These are phyloP conservation scores for Amanita subjunquillea DNA, from an alignment of 768 basidiomycete species.

Conservation along the genomic window DNA sequence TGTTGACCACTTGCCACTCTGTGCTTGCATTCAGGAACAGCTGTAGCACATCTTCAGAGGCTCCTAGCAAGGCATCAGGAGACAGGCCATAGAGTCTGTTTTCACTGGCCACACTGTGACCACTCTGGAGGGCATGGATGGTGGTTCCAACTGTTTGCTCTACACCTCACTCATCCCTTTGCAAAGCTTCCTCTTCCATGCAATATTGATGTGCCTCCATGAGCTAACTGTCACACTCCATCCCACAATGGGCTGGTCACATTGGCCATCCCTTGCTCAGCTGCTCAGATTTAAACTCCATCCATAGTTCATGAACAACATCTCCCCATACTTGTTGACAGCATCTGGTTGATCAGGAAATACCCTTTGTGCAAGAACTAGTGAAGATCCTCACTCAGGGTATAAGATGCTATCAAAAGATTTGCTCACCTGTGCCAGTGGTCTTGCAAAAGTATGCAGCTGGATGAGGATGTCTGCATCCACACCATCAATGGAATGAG, in stretches of 20 bases:
- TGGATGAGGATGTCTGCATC: conserved; percentile 16
- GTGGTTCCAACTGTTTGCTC: conserved; percentile 7
- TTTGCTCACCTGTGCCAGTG: conserved; percentile 7
- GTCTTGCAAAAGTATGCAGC: conserved; percentile 13
- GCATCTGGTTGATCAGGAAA: background rate
- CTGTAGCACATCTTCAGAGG: conserved; percentile 15
- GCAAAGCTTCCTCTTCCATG: conserved; percentile 11
- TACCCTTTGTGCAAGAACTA: background rate
- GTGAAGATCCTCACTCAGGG: background rate
- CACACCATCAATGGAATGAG: conserved; percentile 15
- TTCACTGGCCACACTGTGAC: conserved; percentile 14
- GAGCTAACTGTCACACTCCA: conserved; percentile 1
- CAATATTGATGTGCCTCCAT: conserved; percentile 14
- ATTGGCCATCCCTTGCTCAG: conserved; percentile 6
- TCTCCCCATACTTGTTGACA: conserved; percentile 3
- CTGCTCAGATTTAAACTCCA: conserved; percentile 7
- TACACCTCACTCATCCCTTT: background rate
- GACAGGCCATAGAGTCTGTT: conserved; percentile 19
- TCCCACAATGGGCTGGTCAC: conserved; percentile 1
- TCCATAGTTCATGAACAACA: conserved; percentile 12
- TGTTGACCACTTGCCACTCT: conserved; percentile 12
- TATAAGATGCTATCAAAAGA: no score
- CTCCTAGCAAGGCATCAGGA: conserved; percentile 12
- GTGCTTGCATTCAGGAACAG: conserved; percentile 15
- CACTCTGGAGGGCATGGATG: conserved; percentile 15